Evolutionary conservation across 306 rosid species (phyloP).

Genomic region (Acmispon strigosus): DNA sequence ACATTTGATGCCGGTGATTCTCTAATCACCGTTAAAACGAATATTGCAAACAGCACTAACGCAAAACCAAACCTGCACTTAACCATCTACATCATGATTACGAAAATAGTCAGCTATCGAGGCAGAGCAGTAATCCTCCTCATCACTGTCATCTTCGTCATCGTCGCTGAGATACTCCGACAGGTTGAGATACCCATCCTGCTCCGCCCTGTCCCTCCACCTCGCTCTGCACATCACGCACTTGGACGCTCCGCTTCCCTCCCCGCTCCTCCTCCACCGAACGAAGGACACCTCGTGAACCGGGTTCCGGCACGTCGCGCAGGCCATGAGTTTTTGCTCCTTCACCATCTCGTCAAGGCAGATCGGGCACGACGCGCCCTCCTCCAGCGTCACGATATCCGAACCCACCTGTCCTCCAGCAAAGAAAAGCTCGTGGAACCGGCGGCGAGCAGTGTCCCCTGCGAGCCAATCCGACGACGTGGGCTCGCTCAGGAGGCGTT

Average conservation of each 20-base stretch:
- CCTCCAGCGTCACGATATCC: constrained; percentile 29
- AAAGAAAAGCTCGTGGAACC: constrained; percentile 53
- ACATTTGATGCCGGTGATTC: too few species aligned
- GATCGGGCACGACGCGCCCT: constrained; percentile 59
- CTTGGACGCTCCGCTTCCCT: constrained; percentile 23
- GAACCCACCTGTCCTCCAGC: neutral
- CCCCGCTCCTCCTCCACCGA: constrained; percentile 68
- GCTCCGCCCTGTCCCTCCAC: constrained; percentile 47
- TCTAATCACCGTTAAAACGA: too few species aligned
- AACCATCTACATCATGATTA: too few species aligned
- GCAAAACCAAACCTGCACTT: neutral
- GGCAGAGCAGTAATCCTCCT: neutral
- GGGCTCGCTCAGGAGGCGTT: constrained; percentile 35
- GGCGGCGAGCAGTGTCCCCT: constrained; percentile 28
- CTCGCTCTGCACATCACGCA: constrained; percentile 87
- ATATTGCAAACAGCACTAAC: too few species aligned
- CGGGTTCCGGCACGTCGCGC: constrained; percentile 66
- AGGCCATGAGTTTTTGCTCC: constrained; percentile 55
- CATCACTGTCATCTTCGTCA: neutral
- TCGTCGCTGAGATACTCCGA: constrained; percentile 54
- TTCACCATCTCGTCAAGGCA: constrained; percentile 71
- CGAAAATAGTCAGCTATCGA: neutral
- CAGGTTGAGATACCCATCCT: constrained; percentile 61
- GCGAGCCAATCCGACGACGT: constrained; percentile 52
- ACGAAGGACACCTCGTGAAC: constrained; percentile 71